Base-by-base conservation (phyloP, 169 alveolate species). In the Neospora caninum region DNA sequence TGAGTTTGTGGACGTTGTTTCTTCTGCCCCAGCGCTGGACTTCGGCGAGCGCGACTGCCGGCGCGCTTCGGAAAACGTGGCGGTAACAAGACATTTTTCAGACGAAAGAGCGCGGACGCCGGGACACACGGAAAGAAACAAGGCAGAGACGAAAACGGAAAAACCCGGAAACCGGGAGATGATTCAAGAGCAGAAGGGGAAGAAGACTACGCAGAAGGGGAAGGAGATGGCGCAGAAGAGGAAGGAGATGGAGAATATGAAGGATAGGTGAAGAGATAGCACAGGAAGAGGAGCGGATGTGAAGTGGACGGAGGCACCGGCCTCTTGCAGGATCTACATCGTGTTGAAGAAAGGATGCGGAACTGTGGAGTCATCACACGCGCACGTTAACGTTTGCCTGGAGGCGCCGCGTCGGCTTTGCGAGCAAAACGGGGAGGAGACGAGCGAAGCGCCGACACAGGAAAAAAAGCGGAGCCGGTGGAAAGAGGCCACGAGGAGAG, bases 11-110 rank as follows among this genome's bases (percentile, higher is more conserved):
- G 25, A 89, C 88, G 18, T 39, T 29, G 36, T 41, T 9, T 25
- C 64, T 2, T 16, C 67, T 67, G 31, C 93, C 93, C 93, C 93
- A 89, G 34, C 70, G 58, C 0, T 42, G 36, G 4, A 89, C 86
- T 38, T 67, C 45, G 20, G 49, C 10, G 2, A 82, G 67, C 34
- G 36, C 89, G n/a, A 13, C 89, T 27, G 69, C 54, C 89, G 69
- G 69, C 38, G 43, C 41, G 69, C 39, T 41, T 13, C 89, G 69
- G 7, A 13, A 82, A 13, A 82, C 89, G 67, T 82, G 89, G 4
- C 53, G 69, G 67, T 82, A 29, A 31, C 89, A 82, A 13, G 89
- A 39, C 89, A 82, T 82, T 43, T 69, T 34, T 18, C 82, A 7
- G 22, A 13, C 4, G 58, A 49, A 34, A 18, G 16, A 20, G 22